These are phyloP conservation scores for Cynanchum wilfordii DNA, from an alignment of 257 asterid species.

Conservation along the genomic window DNA sequence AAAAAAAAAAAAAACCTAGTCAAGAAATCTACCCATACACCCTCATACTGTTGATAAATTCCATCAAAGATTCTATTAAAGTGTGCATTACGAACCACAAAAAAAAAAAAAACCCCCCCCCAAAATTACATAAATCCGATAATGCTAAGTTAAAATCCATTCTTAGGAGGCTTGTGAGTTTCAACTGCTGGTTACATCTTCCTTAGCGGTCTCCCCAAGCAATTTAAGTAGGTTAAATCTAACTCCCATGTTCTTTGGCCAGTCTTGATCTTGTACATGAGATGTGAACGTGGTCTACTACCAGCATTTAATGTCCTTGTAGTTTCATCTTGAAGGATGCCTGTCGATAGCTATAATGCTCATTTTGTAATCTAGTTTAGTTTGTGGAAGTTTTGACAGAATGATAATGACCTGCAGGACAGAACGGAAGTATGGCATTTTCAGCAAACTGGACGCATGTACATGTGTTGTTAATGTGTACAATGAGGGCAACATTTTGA, in stretches of 20 bases:
- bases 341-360: not conserved
- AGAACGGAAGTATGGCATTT: constrained; percentile 80
- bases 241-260: not conserved
- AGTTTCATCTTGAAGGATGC: not conserved
- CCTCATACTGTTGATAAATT: not conserved
- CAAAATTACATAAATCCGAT: too few species aligned
- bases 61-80: not conserved
- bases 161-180: not conserved
- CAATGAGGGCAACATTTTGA: constrained; percentile 75
- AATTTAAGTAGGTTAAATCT: not conserved
- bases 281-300: not conserved
- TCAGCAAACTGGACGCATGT: constrained; percentile 93
- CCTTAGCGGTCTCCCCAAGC: not conserved
- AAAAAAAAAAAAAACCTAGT: too few species aligned
- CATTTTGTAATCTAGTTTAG: not conserved
- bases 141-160: not conserved
- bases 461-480: constrained; percentile 68
- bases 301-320: not conserved
- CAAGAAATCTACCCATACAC: not conserved
- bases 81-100: not conserved
- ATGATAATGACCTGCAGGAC: constrained; percentile 42
- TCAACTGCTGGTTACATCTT: not conserved
- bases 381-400: not conserved
- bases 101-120: too few species aligned
- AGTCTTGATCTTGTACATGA: not conserved